Percentiles rank a stretch among this genome's conserved stretches.
phyloP scores from a whole-genome alignment of 2,329 filamentous ascomycete genomes.

The Fusarium annulatum region DNA sequence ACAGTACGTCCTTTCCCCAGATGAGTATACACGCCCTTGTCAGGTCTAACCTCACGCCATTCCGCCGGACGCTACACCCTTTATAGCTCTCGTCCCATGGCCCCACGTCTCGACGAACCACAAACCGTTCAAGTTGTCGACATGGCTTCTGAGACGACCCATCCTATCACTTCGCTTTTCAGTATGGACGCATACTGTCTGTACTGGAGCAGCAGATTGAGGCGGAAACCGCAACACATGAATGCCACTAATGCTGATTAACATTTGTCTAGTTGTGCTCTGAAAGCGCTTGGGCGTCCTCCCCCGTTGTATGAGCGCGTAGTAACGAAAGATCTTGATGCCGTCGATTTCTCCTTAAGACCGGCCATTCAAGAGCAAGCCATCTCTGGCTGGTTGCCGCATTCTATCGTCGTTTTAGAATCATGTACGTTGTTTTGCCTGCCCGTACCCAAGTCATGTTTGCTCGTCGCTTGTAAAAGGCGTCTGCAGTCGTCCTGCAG shows the following conservation, averaged over 20 bases:
- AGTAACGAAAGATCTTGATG: not conserved
- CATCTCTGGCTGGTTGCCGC: not conserved
- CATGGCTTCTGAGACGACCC: conserved; percentile 31
- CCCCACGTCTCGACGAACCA: conserved; percentile 43
- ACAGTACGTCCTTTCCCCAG: conserved; percentile 38
- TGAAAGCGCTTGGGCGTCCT: conserved; percentile 16
- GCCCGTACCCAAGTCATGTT: conserved; percentile 13
- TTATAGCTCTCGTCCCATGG: conserved; percentile 43
- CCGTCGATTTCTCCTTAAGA: not conserved
- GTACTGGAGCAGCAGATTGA: conserved; percentile 28
- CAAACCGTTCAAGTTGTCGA: conserved; percentile 24
- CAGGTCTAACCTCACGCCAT: conserved; percentile 45
- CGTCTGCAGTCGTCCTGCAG: conserved; percentile 36
- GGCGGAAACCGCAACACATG: conserved; percentile 17
- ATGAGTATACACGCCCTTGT: conserved; percentile 37
- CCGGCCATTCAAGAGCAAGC: not conserved
- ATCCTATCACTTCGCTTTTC: conserved; percentile 36
- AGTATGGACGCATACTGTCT: conserved; percentile 10
- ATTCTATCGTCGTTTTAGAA: not conserved
- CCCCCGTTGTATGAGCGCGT: conserved; percentile 3
- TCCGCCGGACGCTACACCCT: conserved; percentile 44
- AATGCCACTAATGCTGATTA: conserved; percentile 24
- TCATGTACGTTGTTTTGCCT: conserved; percentile 20
- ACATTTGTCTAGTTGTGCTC: conserved; percentile 23
- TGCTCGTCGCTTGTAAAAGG: conserved; percentile 8